These are phyloP conservation scores for Colletotrichum kahawae DNA, from an alignment of 2,329 filamentous ascomycete species.

Conservation along the genomic window DNA sequence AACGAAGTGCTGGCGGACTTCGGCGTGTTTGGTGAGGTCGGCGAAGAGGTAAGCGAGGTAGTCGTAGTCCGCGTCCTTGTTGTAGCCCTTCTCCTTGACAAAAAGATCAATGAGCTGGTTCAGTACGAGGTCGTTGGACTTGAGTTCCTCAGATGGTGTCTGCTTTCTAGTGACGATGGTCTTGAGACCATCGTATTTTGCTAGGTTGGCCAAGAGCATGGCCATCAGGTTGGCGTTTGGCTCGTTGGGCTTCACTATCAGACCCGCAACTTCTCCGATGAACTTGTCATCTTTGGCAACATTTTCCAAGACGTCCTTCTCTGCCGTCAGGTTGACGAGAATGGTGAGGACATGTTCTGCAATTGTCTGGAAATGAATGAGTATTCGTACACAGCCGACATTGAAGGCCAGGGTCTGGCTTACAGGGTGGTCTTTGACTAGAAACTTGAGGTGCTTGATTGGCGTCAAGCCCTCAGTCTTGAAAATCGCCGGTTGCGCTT, in stretches of 20 bases:
- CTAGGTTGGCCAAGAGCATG: conserved; percentile 92
- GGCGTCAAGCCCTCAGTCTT: conserved; percentile 80
- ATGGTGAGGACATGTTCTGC: conserved; percentile 93
- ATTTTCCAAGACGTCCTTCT: conserved; percentile 74
- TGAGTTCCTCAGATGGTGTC: conserved; percentile 70
- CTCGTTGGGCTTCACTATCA: conserved; percentile 79
- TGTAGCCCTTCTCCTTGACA: conserved; percentile 88
- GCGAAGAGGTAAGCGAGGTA: conserved; percentile 95
- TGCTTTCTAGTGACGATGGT: conserved; percentile 73
- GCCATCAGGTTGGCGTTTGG: conserved; percentile 82
- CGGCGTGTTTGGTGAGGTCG: conserved; percentile 82
- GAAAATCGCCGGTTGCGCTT: conserved; percentile 78
- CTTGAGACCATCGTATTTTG: conserved; percentile 78
- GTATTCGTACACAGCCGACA: background rate
- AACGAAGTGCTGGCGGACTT: conserved; percentile 78
- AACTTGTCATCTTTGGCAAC: conserved; percentile 83
- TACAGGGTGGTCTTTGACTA: conserved; percentile 84
- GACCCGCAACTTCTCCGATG: conserved; percentile 72
- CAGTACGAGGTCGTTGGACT: conserved; percentile 74
- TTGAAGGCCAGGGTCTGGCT: conserved; percentile 31
- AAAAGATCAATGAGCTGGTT: conserved; percentile 96
- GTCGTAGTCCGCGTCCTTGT: conserved; percentile 85
- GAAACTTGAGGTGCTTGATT: conserved; percentile 83
- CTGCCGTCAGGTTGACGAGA: conserved; percentile 83
- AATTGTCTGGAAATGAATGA: conserved; percentile 65